phyloP scores from a whole-genome alignment of 306 rosid genomes.

The Medicago truncatula region DNA sequence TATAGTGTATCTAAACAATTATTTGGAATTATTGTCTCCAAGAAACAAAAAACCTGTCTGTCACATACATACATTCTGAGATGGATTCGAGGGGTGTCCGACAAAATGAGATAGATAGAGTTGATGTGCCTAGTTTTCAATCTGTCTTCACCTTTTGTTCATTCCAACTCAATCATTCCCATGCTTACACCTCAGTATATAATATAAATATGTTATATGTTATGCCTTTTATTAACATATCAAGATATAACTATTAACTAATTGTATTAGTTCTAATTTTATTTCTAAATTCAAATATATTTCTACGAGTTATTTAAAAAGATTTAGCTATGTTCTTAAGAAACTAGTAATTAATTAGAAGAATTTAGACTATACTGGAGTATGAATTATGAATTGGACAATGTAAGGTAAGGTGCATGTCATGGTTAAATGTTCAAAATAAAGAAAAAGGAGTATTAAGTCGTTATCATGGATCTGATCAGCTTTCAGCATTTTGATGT shows the following conservation, averaged over 20 bases:
- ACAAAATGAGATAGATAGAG: conserved; percentile 30
- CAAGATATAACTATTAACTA: neutral
- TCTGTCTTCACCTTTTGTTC: conserved; percentile 47
- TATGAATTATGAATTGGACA: neutral
- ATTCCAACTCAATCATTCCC: conserved; percentile 34
- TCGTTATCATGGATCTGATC: conserved; percentile 43
- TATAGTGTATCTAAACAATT: conserved; percentile 3
- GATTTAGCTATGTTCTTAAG: neutral
- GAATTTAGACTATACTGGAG: neutral
- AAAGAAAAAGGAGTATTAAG: conserved; percentile 22
- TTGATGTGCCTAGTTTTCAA: conserved; percentile 35
- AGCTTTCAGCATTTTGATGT: conserved; percentile 37
- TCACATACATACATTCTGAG: conserved; percentile 27
- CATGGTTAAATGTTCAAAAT: conserved; percentile 5
- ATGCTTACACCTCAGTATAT: neutral
- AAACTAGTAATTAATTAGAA: neutral
- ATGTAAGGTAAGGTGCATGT: neutral
- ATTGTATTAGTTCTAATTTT: too few relatives aligned
- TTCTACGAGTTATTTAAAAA: neutral
- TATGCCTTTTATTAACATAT: neutral
- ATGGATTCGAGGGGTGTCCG: conserved; percentile 18
- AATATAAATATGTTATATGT: neutral
- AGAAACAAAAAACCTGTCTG: too few relatives aligned
- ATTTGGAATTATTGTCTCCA: conserved; percentile 12
- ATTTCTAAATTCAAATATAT: neutral